Conservation (phyloP, 2,329 filamentous ascomycete genomes). For the Mycosphaerella arachidis region DNA sequence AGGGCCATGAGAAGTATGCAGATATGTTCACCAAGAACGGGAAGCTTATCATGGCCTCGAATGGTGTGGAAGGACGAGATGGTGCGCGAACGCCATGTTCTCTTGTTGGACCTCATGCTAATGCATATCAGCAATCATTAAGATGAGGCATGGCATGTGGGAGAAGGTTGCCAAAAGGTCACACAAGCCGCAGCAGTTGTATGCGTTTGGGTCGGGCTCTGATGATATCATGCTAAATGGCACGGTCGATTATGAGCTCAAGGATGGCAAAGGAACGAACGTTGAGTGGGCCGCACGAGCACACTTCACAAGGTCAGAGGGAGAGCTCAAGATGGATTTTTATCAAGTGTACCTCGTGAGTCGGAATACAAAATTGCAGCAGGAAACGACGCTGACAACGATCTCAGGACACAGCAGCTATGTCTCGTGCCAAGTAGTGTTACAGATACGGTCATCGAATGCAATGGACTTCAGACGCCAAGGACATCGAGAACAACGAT, state of each 20-base stretch:
- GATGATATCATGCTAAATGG: constrained; percentile 54
- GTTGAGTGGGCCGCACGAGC: constrained; percentile 55
- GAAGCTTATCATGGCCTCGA: constrained; percentile 50
- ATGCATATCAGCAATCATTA: constrained; percentile 43
- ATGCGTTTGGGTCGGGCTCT: constrained; percentile 44
- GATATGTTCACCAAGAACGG: constrained; percentile 47
- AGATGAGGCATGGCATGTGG: constrained; percentile 51
- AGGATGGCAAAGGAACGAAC: constrained; percentile 43
- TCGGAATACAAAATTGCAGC: constrained; percentile 6
- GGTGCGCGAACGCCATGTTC: constrained; percentile 33
- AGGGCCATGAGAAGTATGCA: constrained; percentile 47
- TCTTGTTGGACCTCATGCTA: not conserved
- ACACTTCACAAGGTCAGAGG: constrained; percentile 49
- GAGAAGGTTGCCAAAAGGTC: constrained; percentile 45
- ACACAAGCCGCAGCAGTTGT: constrained; percentile 47
- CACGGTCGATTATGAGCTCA: constrained; percentile 50
- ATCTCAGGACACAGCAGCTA: constrained; percentile 1
- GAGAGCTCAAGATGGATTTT: constrained; percentile 50
- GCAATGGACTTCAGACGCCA: too few species aligned
- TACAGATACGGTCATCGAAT: too few species aligned
- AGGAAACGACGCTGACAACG: not conserved
- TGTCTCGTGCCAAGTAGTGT: not conserved
- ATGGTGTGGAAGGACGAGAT: constrained; percentile 41
- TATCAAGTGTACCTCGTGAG: constrained; percentile 54
- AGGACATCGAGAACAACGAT: too few species aligned